Conservation (phyloP, 495 filamentous ascomycete species). For the Corynascus novoguineensis region DNA sequence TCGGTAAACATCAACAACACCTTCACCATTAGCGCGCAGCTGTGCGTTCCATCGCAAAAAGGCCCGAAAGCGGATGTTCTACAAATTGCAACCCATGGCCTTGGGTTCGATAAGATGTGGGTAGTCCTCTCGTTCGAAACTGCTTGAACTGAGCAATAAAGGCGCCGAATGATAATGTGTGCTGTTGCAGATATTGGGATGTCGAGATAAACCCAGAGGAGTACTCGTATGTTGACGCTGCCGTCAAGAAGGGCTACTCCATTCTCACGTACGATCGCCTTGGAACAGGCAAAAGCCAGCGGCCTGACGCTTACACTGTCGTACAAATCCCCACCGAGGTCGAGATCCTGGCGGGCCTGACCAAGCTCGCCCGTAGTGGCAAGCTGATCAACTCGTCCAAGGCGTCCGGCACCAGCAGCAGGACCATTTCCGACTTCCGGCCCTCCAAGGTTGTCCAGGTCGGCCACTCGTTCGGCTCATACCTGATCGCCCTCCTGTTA, state of each 20-base stretch:
- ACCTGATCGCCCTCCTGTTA: neutral
- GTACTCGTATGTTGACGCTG: slow-evolving; percentile 1
- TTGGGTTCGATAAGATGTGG: neutral
- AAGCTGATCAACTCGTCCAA: slow-evolving; percentile 3
- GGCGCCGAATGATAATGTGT: neutral
- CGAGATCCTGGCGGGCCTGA: neutral
- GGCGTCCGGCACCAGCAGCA: neutral
- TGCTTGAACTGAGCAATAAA: neutral
- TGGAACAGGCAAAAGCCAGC: neutral
- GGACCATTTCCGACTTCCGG: neutral
- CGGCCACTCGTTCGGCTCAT: slow-evolving; percentile 3
- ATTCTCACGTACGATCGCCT: slow-evolving; percentile 1
- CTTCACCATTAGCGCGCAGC: neutral
- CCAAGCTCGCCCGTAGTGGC: neutral
- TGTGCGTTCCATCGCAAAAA: neutral
- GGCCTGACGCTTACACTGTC: neutral
- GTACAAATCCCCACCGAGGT: slow-evolving; percentile 1
- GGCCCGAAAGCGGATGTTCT: neutral
- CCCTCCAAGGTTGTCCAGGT: neutral
- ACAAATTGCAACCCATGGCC: neutral
- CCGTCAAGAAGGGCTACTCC: neutral
- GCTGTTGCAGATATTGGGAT: neutral
- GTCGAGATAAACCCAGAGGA: neutral
- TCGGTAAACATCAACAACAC: neutral
- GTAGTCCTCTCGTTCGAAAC: neutral